Evolutionary conservation across 805 yeast species (phyloP), one percentile per base, ranked within the genome.

Genomic region (Crinitomyces ghanaensis): DNA sequence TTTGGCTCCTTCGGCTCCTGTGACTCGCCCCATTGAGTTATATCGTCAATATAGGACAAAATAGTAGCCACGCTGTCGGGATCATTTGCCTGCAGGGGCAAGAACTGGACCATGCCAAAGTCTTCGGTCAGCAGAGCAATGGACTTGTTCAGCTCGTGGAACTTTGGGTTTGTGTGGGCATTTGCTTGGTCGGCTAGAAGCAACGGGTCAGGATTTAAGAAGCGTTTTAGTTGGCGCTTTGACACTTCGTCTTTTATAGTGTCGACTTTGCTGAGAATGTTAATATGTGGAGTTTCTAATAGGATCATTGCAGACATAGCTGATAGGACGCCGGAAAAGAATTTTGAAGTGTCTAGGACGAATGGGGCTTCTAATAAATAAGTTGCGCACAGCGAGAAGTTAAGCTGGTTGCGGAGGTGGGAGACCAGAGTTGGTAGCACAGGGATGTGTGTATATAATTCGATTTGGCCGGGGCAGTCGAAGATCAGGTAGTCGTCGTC

Each of bases 261-360:
- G 53, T 91, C 99, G 33, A 82, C 59, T 51, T 91, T 91, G 36
- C 93, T 79, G 30, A 91, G 63, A 13, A 91, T 73, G 52, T 91
- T 91, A 37, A 91, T 76, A 53, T 91, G 99, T 11, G 99, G 99
- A 26, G 88, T 66, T 55, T 91, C 99, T 33, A 91, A 65, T 38
- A 91, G 64, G 19, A 91, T 83, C 99, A 91, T 91, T 1, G 98
- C 95, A 15, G 93, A 78, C 99, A 91, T 91, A 14, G 99, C 99
- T 53, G 86, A 74, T 38, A 91, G 63, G 0, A 95, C 93, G 2
- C 98, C 99, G 35, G 93, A 78, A 55, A 91, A 91, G 57, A 85
- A 91, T 58, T 93, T 93, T 7, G 94, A 72, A 28, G 74, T 69
- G 54, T 91, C 99, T 37, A 88, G 66, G 29, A 88, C 81, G 56